These are phyloP conservation scores for Zizania latifolia DNA, from an alignment of 176 grass and related monocot genomes.

Conservation along the genomic window DNA sequence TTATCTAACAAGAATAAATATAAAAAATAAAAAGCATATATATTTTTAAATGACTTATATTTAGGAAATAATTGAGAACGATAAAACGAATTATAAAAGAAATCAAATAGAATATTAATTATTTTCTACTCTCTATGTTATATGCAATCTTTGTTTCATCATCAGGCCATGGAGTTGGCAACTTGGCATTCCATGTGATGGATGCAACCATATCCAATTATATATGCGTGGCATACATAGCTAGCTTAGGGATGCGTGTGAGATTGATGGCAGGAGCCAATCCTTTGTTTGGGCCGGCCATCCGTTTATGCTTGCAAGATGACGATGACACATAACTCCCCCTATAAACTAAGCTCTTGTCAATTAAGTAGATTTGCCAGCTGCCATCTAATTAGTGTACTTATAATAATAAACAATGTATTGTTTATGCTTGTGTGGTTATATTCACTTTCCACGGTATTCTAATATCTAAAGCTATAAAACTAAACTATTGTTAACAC, in stretches of 20 bases:
- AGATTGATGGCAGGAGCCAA: conserved; percentile 49
- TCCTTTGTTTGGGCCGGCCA: conserved; percentile 25
- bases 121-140: neutral
- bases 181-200: conserved; percentile 64
- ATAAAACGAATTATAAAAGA: too few species aligned
- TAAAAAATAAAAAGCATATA: too few species aligned
- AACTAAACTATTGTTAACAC: conserved; percentile 22
- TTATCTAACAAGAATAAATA: too few species aligned
- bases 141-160: conserved; percentile 60
- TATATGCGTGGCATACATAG: conserved; percentile 28
- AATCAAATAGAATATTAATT: too few species aligned
- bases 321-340: conserved; percentile 23
- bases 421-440: neutral
- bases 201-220: conserved; percentile 44
- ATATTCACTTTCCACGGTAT: conserved; percentile 13
- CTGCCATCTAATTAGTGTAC: conserved; percentile 24
- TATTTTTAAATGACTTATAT: too few species aligned
- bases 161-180: conserved; percentile 52
- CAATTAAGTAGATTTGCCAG: conserved; percentile 33
- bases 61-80: too few species aligned
- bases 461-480: conserved; percentile 1
- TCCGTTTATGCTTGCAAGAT: conserved; percentile 20
- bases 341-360: neutral
- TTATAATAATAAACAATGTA: conserved; percentile 4
- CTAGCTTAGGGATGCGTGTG: conserved; percentile 50